Conservation (phyloP, 2,329 filamentous ascomycete species). For the Parasarocladium wereldwijsianum region DNA sequence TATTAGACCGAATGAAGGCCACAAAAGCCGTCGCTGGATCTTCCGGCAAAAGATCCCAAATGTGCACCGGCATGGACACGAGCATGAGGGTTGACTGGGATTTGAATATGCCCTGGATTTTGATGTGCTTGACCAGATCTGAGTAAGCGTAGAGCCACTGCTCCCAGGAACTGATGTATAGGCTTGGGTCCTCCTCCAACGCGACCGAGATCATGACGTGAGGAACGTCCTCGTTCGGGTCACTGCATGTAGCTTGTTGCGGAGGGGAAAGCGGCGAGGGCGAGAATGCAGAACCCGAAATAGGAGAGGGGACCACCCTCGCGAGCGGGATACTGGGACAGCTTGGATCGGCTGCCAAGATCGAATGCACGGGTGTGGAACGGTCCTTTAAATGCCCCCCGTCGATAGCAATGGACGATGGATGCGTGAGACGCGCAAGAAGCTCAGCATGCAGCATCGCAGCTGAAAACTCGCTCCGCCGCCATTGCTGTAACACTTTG, state of each 20-base stretch:
- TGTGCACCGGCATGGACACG: constrained; percentile 41
- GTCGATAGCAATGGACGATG: constrained; percentile 40
- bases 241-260: too few species aligned
- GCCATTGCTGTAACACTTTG: constrained; percentile 44
- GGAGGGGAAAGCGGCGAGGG: too few species aligned
- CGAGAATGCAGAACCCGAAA: too few species aligned
- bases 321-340: constrained; percentile 43
- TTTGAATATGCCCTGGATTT: constrained; percentile 46
- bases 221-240: constrained; percentile 39
- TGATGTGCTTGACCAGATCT: constrained; percentile 42
- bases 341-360: constrained; percentile 47
- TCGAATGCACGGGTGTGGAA: constrained; percentile 45
- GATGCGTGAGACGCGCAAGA: constrained; percentile 44
- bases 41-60: constrained; percentile 45
- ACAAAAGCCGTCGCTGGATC: constrained; percentile 42
- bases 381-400: constrained; percentile 42
- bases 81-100: constrained; percentile 44
- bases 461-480: constrained; percentile 37
- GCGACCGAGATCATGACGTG: constrained; percentile 48
- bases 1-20: constrained; percentile 44
- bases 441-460: constrained; percentile 48
- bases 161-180: constrained; percentile 45
- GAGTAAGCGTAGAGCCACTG: constrained; percentile 41
- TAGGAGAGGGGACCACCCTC: too few species aligned
- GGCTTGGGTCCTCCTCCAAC: constrained; percentile 38